phyloP scores from a whole-genome alignment of 1,139 yeast species.

The Taphrina pruni region DNA sequence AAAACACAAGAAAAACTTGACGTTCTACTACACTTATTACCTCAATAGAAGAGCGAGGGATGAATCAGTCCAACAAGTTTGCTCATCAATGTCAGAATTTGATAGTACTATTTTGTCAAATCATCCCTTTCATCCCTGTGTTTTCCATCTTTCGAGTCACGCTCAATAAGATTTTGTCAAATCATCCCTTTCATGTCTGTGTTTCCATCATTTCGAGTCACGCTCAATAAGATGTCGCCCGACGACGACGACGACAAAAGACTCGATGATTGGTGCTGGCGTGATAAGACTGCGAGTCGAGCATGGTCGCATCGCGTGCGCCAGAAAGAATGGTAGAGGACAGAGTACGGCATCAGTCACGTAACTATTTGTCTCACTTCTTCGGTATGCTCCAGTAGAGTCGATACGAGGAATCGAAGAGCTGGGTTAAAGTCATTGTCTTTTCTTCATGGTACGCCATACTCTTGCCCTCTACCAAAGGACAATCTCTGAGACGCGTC shows the following conservation, averaged over 20 bases:
- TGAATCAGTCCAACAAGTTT: conserved; percentile 25
- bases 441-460: conserved; percentile 28
- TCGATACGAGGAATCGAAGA: conserved; percentile 20
- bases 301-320: not conserved
- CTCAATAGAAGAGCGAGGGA: not conserved
- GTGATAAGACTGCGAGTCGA: too few relatives aligned
- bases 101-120: conserved; percentile 24
- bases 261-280: conserved; percentile 16
- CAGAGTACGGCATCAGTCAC: conserved; percentile 9
- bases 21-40: too few relatives aligned
- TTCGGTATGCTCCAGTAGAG: conserved; percentile 23
- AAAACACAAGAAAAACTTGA: not conserved
- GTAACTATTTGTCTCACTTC: conserved; percentile 29
- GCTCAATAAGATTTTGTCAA: not conserved
- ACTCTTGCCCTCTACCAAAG: not conserved
- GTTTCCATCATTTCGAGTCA: not conserved
- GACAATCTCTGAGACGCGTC: too few relatives aligned
- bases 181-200: conserved; percentile 16
- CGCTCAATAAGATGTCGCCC: not conserved
- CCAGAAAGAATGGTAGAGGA: not conserved
- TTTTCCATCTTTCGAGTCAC: not conserved
- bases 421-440: conserved; percentile 26
- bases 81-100: conserved; percentile 31
- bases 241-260: not conserved
- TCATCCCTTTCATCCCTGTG: conserved; percentile 18